Conservation (phyloP, 148 eudicot species). For the Spergularia bocconei region DNA sequence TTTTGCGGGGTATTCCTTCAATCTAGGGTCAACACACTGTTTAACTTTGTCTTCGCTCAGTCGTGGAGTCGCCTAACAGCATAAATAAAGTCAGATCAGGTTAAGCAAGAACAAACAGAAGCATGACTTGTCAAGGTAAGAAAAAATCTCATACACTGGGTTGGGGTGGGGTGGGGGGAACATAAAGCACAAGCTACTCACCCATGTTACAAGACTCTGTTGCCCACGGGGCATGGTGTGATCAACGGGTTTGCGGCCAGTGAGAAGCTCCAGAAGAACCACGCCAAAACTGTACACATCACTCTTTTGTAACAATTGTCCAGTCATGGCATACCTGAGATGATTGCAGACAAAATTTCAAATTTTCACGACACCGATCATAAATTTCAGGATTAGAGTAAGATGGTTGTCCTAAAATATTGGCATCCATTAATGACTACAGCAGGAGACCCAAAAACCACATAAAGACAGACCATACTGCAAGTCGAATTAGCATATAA, state of each 20-base stretch:
- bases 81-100: neutral
- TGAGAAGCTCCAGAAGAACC: constrained; percentile 67
- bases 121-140: neutral
- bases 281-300: constrained; percentile 74
- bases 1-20: constrained; percentile 67
- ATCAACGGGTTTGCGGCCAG: constrained; percentile 71
- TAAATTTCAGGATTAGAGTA: neutral
- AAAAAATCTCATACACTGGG: neutral
- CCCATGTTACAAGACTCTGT: constrained; percentile 78
- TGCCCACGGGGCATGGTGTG: constrained; percentile 80
- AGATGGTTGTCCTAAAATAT: neutral
- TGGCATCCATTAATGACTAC: neutral
- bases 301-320: constrained; percentile 69
- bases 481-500: no score
- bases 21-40: constrained; percentile 71
- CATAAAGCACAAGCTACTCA: constrained; percentile 17
- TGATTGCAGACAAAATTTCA: neutral
- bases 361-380: neutral
- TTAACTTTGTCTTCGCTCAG: constrained; percentile 90
- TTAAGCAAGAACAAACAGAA: neutral
- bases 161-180: neutral
- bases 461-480: no score
- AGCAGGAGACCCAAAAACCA: neutral
- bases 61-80: constrained; percentile 53
- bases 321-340: constrained; percentile 66